phyloP scores from a whole-genome alignment of 176 grass and related monocot species.

The Zea mays region Zm-B73-REFERENCE-NAM-5.0 NC_050101.1:175358001-175358500 shows the following conservation, averaged over 20 bases:
- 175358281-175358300: neutral
- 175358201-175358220: neutral
- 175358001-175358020: too few relatives aligned
- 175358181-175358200: neutral
- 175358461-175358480: conserved; percentile 12
- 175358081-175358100: neutral
- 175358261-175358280: neutral
- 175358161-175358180: neutral
- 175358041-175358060: too few relatives aligned
- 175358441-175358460: neutral
- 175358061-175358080: too few relatives aligned
- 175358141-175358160: neutral
- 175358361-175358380: neutral
- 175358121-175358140: neutral
- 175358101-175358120: neutral
- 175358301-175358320: neutral
- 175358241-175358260: too few relatives aligned
- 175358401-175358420: neutral
- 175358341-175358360: neutral
- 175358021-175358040: too few relatives aligned
- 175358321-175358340: neutral
- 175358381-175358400: neutral
- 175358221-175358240: neutral
- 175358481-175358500: conserved; percentile 4
- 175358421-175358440: neutral